phyloP scores from a whole-genome alignment of 257 asterid genomes.

The Pogostemon cablin region DNA sequence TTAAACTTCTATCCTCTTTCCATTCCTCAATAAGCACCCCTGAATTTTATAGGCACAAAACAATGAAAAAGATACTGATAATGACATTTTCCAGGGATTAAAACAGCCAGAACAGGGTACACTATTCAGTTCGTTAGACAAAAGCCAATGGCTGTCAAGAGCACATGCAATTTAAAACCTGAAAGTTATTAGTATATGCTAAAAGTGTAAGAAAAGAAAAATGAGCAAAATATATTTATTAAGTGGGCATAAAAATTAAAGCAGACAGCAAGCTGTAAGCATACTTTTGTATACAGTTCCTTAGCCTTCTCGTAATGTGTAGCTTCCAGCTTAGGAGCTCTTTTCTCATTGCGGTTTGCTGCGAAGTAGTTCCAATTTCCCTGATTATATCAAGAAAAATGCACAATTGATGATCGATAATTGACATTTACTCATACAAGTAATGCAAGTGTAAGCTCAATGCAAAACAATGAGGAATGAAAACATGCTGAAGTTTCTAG shows the following conservation, averaged over 20 bases:
- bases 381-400: slow-evolving; percentile 46
- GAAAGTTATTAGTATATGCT: background rate
- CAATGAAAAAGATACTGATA: background rate
- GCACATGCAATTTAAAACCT: slow-evolving; percentile 2
- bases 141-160: background rate
- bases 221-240: background rate
- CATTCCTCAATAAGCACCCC: too few species aligned
- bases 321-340: slow-evolving; percentile 92
- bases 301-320: slow-evolving; percentile 97
- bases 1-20: too few species aligned
- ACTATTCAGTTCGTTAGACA: background rate
- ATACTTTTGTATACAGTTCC: slow-evolving; percentile 92
- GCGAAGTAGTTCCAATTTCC: slow-evolving; percentile 98
- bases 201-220: background rate
- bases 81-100: slow-evolving; percentile 18
- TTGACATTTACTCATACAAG: slow-evolving; percentile 30
- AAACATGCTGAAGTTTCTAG: slow-evolving; percentile 11
- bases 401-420: slow-evolving; percentile 25
- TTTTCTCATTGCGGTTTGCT: slow-evolving; percentile 85
- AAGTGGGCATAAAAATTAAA: slow-evolving; percentile 31
- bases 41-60: slow-evolving; percentile 2
- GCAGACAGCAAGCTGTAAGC: slow-evolving; percentile 32
- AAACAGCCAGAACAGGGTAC: background rate
- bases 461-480: slow-evolving; percentile 11
- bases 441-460: slow-evolving; percentile 12